phyloP scores from a whole-genome alignment of 1,284 basidiomycete species.

The Puccinia polysora region DNA sequence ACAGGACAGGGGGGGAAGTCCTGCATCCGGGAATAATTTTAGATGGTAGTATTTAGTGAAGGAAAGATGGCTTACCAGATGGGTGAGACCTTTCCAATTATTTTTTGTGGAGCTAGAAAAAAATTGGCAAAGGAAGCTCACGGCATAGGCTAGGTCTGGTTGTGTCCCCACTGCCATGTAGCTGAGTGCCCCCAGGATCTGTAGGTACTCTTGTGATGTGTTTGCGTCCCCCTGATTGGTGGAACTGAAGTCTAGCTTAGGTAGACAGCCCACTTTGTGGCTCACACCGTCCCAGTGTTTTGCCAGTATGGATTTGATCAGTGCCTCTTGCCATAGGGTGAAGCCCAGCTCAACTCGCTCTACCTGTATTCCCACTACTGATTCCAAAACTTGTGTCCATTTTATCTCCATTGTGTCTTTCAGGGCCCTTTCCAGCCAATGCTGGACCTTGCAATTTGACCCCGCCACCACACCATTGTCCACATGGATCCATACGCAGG shows the following conservation, averaged over 20 bases:
- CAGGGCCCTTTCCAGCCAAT: not conserved
- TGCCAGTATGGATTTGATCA: no score
- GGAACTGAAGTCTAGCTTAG: no score
- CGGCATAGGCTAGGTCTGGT: not conserved
- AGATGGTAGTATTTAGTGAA: not conserved
- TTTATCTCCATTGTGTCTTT: not conserved
- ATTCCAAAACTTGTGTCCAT: no score
- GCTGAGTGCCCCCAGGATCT: not conserved
- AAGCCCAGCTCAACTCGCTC: no score
- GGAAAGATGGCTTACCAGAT: not conserved
- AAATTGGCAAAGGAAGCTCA: not conserved
- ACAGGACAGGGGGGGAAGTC: not conserved
- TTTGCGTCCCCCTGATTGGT: not conserved
- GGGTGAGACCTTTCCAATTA: not conserved
- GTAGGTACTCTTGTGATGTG: not conserved
- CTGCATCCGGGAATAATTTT: not conserved
- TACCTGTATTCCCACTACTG: no score
- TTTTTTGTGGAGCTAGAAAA: not conserved
- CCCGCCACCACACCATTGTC: slow-evolving; percentile 2
- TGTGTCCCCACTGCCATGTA: slow-evolving; percentile 1
- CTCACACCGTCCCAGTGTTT: no score
- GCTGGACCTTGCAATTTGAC: not conserved
- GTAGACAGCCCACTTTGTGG: no score
- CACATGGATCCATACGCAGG: slow-evolving; percentile 9
- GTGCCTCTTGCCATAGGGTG: no score